Base-by-base conservation (phyloP, 176 grass and related monocot species). In the Melocanna baccifera region DNA sequence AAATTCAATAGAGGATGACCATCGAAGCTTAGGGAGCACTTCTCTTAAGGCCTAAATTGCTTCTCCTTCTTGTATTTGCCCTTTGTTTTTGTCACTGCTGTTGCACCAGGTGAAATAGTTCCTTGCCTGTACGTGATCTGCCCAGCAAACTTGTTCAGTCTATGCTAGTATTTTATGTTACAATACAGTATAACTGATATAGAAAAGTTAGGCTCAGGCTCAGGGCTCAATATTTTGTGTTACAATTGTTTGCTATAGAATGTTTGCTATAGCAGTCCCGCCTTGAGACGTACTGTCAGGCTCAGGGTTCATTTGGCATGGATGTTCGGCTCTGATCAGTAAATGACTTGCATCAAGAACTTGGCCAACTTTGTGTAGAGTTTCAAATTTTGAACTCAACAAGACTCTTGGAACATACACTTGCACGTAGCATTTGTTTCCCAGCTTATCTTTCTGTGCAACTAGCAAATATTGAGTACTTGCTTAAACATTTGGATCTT, bases 11-110 rank as follows among this genome's bases (percentile, higher is more conserved):
- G 19, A 46, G 34, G 25, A 69, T 76, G 25, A 71, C 48, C 64
- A 34, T 18, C 18, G 45, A 69, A 71, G 32, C 58, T 82, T 81
- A 81, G 53, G 48, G 23, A 80, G 0, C 71, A 89, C 19, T 62
- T 80, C 20, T 73, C 32, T 52, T 50, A 28, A 64, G 28, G 26
- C 20, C 56, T 47, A 63, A 34, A 77, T 76, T 56, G 36, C 9
- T 46, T 79, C 12, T 42, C 23, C 6, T 85, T 47, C 22, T 64
- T 65, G 10, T 79, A 18, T 78, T 10, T 63, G 30, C 13, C 7
- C 3, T 36, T 86, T 47, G 6, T 78, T 40, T 69, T 83, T 59
- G 80, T 77, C 46, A 28, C 23, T 39, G 58, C 25, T 56, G 45
- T 28, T 73, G 25, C 26, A 2, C 29, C 4, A 2, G 55, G 1